These are phyloP conservation scores for Digitaria exilis DNA, from an alignment of 202 grass and related monocot species.

Conservation along the genomic window DNA sequence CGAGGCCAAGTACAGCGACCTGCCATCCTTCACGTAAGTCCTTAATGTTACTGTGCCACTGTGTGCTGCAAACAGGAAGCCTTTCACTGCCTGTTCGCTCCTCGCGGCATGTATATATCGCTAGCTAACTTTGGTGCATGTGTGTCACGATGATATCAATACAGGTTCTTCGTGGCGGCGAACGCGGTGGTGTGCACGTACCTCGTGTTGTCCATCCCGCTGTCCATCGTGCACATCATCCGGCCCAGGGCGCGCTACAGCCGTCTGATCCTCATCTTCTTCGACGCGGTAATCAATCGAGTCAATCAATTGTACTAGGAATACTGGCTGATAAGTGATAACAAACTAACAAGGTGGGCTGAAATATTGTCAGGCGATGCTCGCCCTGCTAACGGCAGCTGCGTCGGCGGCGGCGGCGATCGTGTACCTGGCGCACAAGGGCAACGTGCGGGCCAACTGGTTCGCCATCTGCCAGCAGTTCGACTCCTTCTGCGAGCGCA, in stretches of 20 bases:
- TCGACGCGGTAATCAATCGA: conserved; percentile 38
- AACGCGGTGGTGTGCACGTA: conserved; percentile 68
- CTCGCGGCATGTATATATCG: neutral
- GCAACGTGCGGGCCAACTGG: conserved; percentile 69
- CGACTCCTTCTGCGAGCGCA: conserved; percentile 73
- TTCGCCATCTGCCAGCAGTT: conserved; percentile 76
- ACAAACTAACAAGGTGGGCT: neutral
- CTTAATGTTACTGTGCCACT: neutral
- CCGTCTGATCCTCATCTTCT: conserved; percentile 53
- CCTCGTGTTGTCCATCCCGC: conserved; percentile 59
- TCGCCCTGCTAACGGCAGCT: conserved; percentile 50
- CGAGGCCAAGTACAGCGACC: conserved; percentile 67
- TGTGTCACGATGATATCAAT: neutral
- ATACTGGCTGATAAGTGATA: neutral
- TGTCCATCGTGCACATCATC: conserved; percentile 62
- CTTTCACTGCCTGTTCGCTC: neutral
- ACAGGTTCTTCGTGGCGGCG: conserved; percentile 67
- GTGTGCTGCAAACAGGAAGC: neutral
- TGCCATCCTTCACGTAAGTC: conserved; percentile 65
- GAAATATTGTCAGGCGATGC: conserved; percentile 37
- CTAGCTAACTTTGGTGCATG: neutral
- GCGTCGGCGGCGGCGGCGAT: conserved; percentile 61
- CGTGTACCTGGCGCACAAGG: conserved; percentile 74
- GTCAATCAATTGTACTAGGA: neutral
- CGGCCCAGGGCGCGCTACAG: conserved; percentile 37